Conservation (phyloP, 2,329 filamentous ascomycete genomes). For the Venturia asperata region DNA sequence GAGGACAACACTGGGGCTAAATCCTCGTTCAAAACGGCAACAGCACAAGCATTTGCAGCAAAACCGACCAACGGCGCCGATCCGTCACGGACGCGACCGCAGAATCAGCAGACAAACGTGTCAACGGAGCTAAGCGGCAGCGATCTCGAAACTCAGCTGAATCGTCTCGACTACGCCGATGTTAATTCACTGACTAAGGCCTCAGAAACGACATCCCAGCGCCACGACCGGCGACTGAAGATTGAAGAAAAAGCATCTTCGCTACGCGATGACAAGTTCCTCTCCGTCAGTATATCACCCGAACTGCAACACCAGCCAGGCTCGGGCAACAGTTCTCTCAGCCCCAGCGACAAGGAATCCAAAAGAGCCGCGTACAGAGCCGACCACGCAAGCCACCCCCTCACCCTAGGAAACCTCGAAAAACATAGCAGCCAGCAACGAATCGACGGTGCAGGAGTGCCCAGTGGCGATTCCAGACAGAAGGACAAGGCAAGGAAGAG, state of each 20-base stretch:
- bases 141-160: not conserved
- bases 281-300: conserved; percentile 5
- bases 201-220: conserved; percentile 36
- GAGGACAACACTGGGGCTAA: not conserved
- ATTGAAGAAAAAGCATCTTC: conserved; percentile 50
- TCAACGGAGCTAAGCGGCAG: not conserved
- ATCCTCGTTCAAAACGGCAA: not conserved
- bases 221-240: conserved; percentile 40
- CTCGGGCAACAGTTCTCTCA: conserved; percentile 1
- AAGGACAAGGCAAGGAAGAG: not conserved
- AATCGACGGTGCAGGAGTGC: conserved; percentile 3
- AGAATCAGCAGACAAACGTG: not conserved
- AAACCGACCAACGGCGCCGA: not conserved
- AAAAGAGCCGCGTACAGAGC: not conserved
- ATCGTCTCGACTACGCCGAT: conserved; percentile 5
- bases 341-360: not conserved
- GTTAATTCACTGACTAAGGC: not conserved
- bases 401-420: conserved; percentile 15
- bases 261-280: conserved; percentile 46
- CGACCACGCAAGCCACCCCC: conserved; percentile 11
- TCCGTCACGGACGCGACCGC: not conserved
- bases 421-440: conserved; percentile 14
- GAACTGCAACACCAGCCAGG: conserved; percentile 3
- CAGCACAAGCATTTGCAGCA: not conserved
- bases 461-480: not conserved